Conservation (phyloP, 441 rosid species). For the Gossypium gossypioides region DNA sequence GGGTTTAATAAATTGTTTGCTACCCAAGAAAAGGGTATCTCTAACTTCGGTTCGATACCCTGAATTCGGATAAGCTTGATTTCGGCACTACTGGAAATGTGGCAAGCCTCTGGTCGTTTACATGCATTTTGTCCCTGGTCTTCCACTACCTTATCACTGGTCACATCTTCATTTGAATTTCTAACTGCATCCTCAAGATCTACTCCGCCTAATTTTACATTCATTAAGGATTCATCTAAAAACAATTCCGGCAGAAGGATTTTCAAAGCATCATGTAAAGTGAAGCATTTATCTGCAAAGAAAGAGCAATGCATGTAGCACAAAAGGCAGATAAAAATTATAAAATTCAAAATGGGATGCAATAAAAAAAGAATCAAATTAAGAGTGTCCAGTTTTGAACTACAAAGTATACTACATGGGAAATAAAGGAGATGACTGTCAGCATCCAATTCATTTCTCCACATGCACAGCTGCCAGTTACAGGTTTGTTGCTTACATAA, state of each 20-base stretch:
- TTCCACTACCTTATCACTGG: slow-evolving; percentile 15
- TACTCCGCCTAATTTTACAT: slow-evolving; percentile 17
- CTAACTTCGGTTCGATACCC: slow-evolving; percentile 74
- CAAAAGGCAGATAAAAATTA: background rate
- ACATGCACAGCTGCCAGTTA: background rate
- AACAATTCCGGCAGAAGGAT: slow-evolving; percentile 49
- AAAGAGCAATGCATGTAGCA: background rate
- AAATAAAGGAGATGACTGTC: background rate
- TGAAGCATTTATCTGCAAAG: slow-evolving; percentile 58
- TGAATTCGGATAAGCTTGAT: slow-evolving; percentile 68
- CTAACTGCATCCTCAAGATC: slow-evolving; percentile 25
- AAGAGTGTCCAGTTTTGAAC: background rate
- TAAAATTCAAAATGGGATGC: background rate
- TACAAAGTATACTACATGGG: background rate
- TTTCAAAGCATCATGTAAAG: slow-evolving; percentile 54
- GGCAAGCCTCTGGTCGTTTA: slow-evolving; percentile 11
- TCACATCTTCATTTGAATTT: slow-evolving; percentile 23
- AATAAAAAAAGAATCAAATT: background rate
- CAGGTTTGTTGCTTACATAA: background rate
- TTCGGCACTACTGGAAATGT: slow-evolving; percentile 26
- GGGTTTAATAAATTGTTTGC: slow-evolving; percentile 78
- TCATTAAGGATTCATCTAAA: slow-evolving; percentile 11
- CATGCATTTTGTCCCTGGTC: slow-evolving; percentile 17
- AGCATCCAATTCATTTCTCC: background rate
- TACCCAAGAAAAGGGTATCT: slow-evolving; percentile 88